Evolutionary conservation across 805 yeast species (phyloP), one percentile per base, ranked within the genome.

Genomic region (Metschnikowia continentalis): DNA sequence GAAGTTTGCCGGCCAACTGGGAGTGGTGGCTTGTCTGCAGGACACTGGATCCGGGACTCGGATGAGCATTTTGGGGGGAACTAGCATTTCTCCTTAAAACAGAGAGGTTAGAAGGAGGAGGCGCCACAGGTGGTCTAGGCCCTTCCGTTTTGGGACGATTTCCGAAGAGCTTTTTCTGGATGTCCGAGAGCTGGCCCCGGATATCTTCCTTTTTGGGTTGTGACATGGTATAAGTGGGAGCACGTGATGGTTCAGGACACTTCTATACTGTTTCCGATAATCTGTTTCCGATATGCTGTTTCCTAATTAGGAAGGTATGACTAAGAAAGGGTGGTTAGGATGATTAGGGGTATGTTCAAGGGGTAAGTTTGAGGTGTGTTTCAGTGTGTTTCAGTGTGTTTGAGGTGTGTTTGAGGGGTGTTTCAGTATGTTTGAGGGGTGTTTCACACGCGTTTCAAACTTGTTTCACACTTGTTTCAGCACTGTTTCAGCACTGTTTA

Each of bases 141-240:
- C 45, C 44, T 23, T 44, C 47, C 13, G 30, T 19, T 8, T 46
- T 30, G 35, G 52, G 50, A 41, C 55, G 51, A 33, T 54, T 36
- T 13, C 61, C 63, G 46, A 70, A 70, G 42, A 71, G 63, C 47
- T 66, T 61, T 44, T 59, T 65, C 53, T 70, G 75, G 53, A 71
- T 68, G 51, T 71, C 74, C 17, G 73, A 67, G 47, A 71, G 66
- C 53, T 71, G 76, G 32, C 70, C 72, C 40, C 75, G 58, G 26
- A 71, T 69, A 55, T 71, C 76, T 32, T 62, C 59, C 37, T 58
- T 58, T 11, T 52, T 52, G n/a, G 57, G 50, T 8, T 48, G 53
- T 35, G 61, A 57, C 61, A 57, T 57, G 35, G 22, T 23, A 2
- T 19, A 7, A 35, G 15, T 7, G 8, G 8, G 8, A 7, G 20